Evolutionary conservation across 2,329 filamentous ascomycete genomes (phyloP).

Genomic region (Cladosporium austrohemisphaericum): DNA sequence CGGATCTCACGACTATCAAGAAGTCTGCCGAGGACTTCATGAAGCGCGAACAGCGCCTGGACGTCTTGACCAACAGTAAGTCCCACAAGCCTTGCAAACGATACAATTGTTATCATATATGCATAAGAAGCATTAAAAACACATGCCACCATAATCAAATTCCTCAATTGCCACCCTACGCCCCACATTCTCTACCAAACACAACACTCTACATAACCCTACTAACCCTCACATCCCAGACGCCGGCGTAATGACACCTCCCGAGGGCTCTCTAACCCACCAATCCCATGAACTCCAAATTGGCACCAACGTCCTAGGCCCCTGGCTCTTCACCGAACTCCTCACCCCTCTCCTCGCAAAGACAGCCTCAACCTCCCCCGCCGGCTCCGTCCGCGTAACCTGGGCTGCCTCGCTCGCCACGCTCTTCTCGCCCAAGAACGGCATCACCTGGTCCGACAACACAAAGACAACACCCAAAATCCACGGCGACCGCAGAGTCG

Average conservation of each 20-base stretch:
- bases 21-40: constrained; percentile 34
- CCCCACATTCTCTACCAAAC: not conserved
- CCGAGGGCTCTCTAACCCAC: constrained; percentile 31
- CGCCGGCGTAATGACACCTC: constrained; percentile 30
- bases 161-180: no score
- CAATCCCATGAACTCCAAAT: constrained; percentile 35
- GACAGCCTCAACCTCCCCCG: constrained; percentile 24
- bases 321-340: constrained; percentile 31
- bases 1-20: constrained; percentile 35
- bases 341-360: constrained; percentile 30
- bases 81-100: not conserved
- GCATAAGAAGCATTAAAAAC: not conserved
- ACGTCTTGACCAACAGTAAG: constrained; percentile 41
- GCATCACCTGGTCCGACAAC: constrained; percentile 20
- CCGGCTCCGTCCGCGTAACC: constrained; percentile 28
- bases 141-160: no score
- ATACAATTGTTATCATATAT: not conserved
- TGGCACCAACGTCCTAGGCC: constrained; percentile 35
- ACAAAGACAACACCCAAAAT: constrained; percentile 17
- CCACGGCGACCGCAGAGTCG: constrained; percentile 17
- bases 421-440: constrained; percentile 20
- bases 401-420: constrained; percentile 30
- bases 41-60: constrained; percentile 34
- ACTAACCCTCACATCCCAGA: constrained; percentile 16
- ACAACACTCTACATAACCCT: not conserved